phyloP scores from a whole-genome alignment of 805 yeast species.

The Wickerhamomyces bisporus region DNA sequence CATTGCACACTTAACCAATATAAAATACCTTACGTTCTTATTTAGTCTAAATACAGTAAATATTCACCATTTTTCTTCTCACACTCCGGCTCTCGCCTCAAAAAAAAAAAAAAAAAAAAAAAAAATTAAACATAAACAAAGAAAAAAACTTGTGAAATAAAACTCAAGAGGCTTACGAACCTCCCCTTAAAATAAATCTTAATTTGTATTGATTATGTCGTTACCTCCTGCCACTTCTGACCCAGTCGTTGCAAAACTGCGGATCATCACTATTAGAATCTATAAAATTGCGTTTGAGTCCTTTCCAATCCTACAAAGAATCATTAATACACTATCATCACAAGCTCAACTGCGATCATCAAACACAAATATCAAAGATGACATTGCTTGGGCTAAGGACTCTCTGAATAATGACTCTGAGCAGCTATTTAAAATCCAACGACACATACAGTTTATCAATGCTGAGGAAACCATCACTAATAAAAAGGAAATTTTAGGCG shows the following conservation, averaged over 20 bases:
- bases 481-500: constrained; percentile 12
- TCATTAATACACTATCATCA: constrained; percentile 1
- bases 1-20: too few species aligned
- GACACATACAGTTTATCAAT: constrained; percentile 13
- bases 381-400: constrained; percentile 16
- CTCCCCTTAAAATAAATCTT: too few species aligned
- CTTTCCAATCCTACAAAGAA: constrained; percentile 8
- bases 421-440: constrained; percentile 8
- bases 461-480: constrained; percentile 19
- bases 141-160: too few species aligned
- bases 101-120: too few species aligned
- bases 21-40: too few species aligned
- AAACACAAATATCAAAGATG: constrained; percentile 8
- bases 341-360: neutral
- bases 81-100: too few species aligned
- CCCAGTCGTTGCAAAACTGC: constrained; percentile 6
- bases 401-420: constrained; percentile 8
- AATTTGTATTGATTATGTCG: too few species aligned
- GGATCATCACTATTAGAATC: constrained; percentile 6
- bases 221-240: constrained; percentile 14
- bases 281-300: constrained; percentile 12
- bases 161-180: too few species aligned
- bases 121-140: too few species aligned
- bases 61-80: too few species aligned
- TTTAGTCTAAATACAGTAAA: too few species aligned